Percentiles rank a stretch among this genome's conserved stretches.
Conservation (phyloP, 768 basidiomycete genomes). For the Lactarius evosmus region DNA sequence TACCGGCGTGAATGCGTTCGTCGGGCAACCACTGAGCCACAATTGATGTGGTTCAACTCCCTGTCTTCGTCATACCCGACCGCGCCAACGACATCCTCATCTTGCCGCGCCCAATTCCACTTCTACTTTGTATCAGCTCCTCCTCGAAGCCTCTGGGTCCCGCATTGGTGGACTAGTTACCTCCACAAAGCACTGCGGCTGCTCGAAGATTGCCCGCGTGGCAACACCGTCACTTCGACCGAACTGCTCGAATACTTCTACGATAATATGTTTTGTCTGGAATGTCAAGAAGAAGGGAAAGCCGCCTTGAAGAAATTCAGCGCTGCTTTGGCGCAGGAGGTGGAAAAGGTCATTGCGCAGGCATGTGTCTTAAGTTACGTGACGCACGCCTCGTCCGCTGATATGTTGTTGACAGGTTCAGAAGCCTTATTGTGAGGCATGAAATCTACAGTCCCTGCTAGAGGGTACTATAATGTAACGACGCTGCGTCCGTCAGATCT, state of each 20-base stretch:
- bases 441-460: background rate
- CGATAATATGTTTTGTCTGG: constrained; percentile 12
- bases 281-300: constrained; percentile 23
- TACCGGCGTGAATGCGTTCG: constrained; percentile 20
- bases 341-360: constrained; percentile 24
- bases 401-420: constrained; percentile 14
- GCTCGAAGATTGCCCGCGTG: constrained; percentile 23
- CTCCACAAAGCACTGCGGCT: constrained; percentile 14
- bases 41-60: constrained; percentile 21
- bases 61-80: constrained; percentile 11
- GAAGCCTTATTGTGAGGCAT: constrained; percentile 23
- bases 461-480: background rate
- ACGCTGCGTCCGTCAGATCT: background rate
- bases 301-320: constrained; percentile 21
- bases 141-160: constrained; percentile 25
- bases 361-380: background rate
- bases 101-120: constrained; percentile 24
- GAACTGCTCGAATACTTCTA: constrained; percentile 17
- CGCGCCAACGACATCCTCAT: constrained; percentile 15
- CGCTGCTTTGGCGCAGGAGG: constrained; percentile 18
- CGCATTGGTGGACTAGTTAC: constrained; percentile 25
- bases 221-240: constrained; percentile 16
- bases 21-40: constrained; percentile 19
- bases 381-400: background rate
- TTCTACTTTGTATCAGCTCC: constrained; percentile 21